These are phyloP conservation scores for Candolleomyces aberdarensis DNA, from an alignment of 768 basidiomycete species.

Conservation along the genomic window DNA sequence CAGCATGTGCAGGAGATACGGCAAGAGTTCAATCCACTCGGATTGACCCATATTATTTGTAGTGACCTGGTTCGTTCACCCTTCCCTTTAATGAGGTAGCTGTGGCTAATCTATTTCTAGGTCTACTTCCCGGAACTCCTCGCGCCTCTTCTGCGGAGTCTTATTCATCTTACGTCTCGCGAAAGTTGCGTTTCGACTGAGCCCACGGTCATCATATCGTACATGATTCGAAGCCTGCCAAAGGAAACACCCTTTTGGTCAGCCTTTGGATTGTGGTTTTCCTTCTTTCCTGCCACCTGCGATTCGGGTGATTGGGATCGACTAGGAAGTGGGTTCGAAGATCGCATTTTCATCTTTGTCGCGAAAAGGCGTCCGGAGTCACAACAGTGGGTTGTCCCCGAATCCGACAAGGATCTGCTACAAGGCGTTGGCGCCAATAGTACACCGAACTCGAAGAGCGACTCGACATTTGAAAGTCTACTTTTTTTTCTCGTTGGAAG, in stretches of 20 bases:
- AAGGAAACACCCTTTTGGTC: conserved; percentile 79
- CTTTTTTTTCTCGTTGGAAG: conserved; percentile 44
- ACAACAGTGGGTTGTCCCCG: conserved; percentile 50
- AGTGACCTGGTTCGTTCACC: conserved; percentile 73
- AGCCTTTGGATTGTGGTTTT: conserved; percentile 78
- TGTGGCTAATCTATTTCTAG: conserved; percentile 30
- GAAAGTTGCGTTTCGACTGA: conserved; percentile 31
- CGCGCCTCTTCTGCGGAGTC: conserved; percentile 69
- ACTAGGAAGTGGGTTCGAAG: conserved; percentile 40
- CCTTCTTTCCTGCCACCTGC: conserved; percentile 47
- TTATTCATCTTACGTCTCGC: conserved; percentile 67
- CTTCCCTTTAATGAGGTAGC: neutral
- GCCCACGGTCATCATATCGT: conserved; percentile 59
- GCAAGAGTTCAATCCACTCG: neutral
- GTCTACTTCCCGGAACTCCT: conserved; percentile 85
- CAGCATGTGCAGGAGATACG: conserved; percentile 30
- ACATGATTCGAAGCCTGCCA: conserved; percentile 68
- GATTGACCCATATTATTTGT: conserved; percentile 68
- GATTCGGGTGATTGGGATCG: conserved; percentile 31
- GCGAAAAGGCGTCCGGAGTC: conserved; percentile 60
- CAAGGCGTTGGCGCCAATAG: conserved; percentile 53
- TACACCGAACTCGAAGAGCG: conserved; percentile 42
- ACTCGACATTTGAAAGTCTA: conserved; percentile 72
- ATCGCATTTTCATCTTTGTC: conserved; percentile 57
- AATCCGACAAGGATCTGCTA: conserved; percentile 51